Conservation (phyloP, 2,329 filamentous ascomycete genomes). For the Ilyonectria destructans region DNA sequence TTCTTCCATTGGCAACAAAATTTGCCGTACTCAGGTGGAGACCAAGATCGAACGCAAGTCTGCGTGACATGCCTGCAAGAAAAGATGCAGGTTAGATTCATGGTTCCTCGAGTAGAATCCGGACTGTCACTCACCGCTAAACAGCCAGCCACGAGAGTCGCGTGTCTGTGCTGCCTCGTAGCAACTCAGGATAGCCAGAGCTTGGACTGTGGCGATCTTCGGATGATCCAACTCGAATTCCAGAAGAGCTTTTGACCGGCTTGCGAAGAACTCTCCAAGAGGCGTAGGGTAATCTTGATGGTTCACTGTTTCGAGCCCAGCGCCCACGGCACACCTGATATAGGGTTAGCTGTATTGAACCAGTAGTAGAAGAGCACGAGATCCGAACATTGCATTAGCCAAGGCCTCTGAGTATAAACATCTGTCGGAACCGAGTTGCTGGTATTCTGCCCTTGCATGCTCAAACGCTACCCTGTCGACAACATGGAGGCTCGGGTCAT, state of each 20-base stretch:
- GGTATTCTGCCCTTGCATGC: slow-evolving; percentile 2
- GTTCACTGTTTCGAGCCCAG: neutral
- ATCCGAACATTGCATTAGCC: slow-evolving; percentile 11
- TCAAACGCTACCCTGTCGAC: slow-evolving; percentile 13
- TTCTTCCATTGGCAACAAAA: slow-evolving; percentile 9
- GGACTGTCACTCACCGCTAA: slow-evolving; percentile 12
- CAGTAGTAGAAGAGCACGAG: too few species aligned
- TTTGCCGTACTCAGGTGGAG: slow-evolving; percentile 1
- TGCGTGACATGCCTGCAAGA: slow-evolving; percentile 10
- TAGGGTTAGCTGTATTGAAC: too few species aligned
- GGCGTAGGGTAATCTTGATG: slow-evolving; percentile 9
- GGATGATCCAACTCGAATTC: slow-evolving; percentile 18
- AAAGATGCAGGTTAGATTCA: too few species aligned
- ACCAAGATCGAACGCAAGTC: slow-evolving; percentile 14
- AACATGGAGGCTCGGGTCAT: slow-evolving; percentile 21
- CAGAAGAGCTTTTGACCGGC: slow-evolving; percentile 15
- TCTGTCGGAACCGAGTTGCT: neutral
- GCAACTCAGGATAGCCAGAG: slow-evolving; percentile 17
- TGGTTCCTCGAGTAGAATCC: too few species aligned
- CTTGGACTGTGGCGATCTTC: slow-evolving; percentile 12
- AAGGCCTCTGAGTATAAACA: slow-evolving; percentile 2
- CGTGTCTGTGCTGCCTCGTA: slow-evolving; percentile 17
- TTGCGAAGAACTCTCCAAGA: slow-evolving; percentile 18
- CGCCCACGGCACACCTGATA: slow-evolving; percentile 16
- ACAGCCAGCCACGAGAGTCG: slow-evolving; percentile 20